phyloP scores from a whole-genome alignment of 345 rosid genomes.

The Streptanthus diversifolius region DNA sequence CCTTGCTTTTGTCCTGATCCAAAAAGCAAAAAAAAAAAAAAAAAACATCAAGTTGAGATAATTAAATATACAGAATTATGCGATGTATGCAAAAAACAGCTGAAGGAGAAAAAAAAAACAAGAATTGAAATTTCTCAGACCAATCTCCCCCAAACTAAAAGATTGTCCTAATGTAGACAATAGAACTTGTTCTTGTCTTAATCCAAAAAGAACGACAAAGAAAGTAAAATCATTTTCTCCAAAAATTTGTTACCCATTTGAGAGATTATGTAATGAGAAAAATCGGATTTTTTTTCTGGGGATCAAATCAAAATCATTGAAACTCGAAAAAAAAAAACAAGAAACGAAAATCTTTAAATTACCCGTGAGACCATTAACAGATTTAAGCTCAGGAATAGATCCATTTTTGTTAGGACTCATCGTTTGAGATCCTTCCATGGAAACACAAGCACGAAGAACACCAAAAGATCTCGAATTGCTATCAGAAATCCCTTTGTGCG shows the following conservation, averaged over 20 bases:
- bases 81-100: not conserved
- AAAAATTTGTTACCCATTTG: not conserved
- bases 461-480: conserved; percentile 26
- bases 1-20: conserved; percentile 46
- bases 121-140: not conserved
- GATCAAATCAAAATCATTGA: not conserved
- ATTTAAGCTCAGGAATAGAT: conserved; percentile 28
- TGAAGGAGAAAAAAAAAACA: not conserved
- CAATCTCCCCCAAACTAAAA: not conserved
- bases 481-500: conserved; percentile 17
- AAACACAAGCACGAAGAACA: conserved; percentile 35
- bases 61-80: not conserved
- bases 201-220: not conserved
- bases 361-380: conserved; percentile 27
- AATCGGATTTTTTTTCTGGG: not conserved
- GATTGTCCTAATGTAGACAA: conserved; percentile 29
- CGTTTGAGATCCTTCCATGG: conserved; percentile 34
- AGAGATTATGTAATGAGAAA: not conserved
- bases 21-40: not conserved
- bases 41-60: not conserved
- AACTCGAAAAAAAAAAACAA: not conserved
- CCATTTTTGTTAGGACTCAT: conserved; percentile 26
- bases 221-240: not conserved
- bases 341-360: not conserved
- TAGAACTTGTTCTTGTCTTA: conserved; percentile 47